Base-by-base conservation (phyloP, 305 asterid genomes). In the Fraxinus sp. region DNA sequence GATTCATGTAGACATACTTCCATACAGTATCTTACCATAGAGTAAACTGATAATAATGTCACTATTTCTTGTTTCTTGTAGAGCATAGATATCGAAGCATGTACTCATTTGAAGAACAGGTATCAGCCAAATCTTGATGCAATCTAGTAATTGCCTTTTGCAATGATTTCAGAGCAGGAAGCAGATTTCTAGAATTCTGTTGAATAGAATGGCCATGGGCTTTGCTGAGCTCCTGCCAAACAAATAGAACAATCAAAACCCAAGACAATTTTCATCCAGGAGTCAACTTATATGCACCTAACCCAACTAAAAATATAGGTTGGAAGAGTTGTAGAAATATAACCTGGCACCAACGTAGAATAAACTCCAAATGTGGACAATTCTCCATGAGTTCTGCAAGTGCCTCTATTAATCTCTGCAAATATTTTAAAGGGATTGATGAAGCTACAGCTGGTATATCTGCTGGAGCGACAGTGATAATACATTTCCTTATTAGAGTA, bases 291-390 rank as follows among this genome's bases (percentile, higher is more conserved):
- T 39, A 46, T 9, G 1, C 77, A 20, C 73, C 70, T 11, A 10
- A 68, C 24, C 32, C 22, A 83, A 75, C 71, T 24, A 30, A 10
- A 71, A 35, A 78, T 24, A 41, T 55, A 28, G 20, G 14, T 20
- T 5, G 20, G 32, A 77, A 70, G 3, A 30, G 18, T 80, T 49
- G 59, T n/a, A 30, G 81, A 70, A 77, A 68, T 35, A 55, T 85
- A 82, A 95, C 99, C 98, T 94, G 97, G 85, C 95, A 93, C 99
- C 99, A 96, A 72, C 87, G 84, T 82, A 96, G 97, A 86, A 93
- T 83, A 84, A 94, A 96, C 90, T 96, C 99, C 90, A 96, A 81
- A 89, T 94, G 98, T 1, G 97, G 98, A 86, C 91, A 89, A 84
- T 88, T 93, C 85, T 96, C 99, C 78, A 93, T 86, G 86, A 96